Conservation (phyloP, 805 yeast genomes). For the Lipomyces kockii region DNA sequence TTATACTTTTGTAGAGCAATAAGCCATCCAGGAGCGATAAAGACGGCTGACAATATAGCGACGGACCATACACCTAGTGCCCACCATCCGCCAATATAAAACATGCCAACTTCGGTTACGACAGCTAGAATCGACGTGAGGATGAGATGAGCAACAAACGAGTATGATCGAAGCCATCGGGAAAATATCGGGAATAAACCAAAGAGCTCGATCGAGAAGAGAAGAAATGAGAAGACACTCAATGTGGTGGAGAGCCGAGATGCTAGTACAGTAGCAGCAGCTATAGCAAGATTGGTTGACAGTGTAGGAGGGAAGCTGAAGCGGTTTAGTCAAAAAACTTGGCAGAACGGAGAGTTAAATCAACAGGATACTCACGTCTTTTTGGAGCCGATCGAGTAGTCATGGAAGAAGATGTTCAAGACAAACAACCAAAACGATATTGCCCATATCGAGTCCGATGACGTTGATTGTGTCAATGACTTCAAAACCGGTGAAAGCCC, state of each 20-base stretch:
- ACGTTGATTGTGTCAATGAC: slow-evolving; percentile 83
- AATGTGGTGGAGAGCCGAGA: slow-evolving; percentile 78
- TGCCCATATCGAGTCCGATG: slow-evolving; percentile 96
- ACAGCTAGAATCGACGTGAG: slow-evolving; percentile 27
- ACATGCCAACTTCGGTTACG: slow-evolving; percentile 46
- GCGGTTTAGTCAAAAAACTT: background rate
- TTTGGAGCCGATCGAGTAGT: slow-evolving; percentile 58
- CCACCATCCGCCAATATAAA: slow-evolving; percentile 49
- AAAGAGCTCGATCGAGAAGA: slow-evolving; percentile 70
- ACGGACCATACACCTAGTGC: slow-evolving; percentile 56
- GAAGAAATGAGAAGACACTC: slow-evolving; percentile 80
- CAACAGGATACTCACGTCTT: slow-evolving; percentile 18
- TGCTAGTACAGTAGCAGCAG: slow-evolving; percentile 87
- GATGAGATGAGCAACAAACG: slow-evolving; percentile 27
- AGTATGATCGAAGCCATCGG: slow-evolving; percentile 57
- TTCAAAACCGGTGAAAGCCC: slow-evolving; percentile 88
- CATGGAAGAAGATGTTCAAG: slow-evolving; percentile 68
- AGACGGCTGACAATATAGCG: slow-evolving; percentile 54
- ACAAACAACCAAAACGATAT: slow-evolving; percentile 78
- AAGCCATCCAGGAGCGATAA: slow-evolving; percentile 72
- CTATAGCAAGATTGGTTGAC: slow-evolving; percentile 79
- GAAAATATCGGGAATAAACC: slow-evolving; percentile 76
- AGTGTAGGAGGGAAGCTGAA: slow-evolving; percentile 52
- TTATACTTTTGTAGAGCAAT: slow-evolving; percentile 75
- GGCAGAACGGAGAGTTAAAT: background rate